These are phyloP conservation scores for Lentinus polychrous DNA, from an alignment of 1,284 basidiomycete species.

Conservation along the genomic window DNA sequence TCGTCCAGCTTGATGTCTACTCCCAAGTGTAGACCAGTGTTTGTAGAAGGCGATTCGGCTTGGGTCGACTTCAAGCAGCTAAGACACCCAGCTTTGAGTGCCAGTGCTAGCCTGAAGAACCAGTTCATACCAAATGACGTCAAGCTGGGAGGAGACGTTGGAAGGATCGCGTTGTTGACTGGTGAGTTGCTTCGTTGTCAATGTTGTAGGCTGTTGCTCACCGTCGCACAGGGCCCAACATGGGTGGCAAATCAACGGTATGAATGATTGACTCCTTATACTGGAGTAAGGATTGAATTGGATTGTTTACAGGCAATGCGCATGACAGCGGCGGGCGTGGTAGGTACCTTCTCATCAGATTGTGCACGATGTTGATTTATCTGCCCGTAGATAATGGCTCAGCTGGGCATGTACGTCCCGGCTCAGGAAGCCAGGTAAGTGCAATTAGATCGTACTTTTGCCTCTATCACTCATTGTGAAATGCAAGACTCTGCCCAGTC, in stretches of 20 bases:
- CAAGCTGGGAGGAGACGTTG: slow-evolving; percentile 72
- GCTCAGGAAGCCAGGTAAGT: slow-evolving; percentile 72
- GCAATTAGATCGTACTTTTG: background rate
- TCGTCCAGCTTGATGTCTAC: slow-evolving; percentile 86
- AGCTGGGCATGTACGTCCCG: slow-evolving; percentile 96
- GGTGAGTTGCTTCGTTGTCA: slow-evolving; percentile 41
- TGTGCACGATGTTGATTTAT: background rate
- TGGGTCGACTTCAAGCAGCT: slow-evolving; percentile 76
- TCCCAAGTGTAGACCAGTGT: slow-evolving; percentile 86
- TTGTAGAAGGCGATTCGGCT: slow-evolving; percentile 77
- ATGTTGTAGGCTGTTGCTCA: slow-evolving; percentile 3
- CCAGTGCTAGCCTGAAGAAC: slow-evolving; percentile 49
- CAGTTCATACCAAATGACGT: slow-evolving; percentile 96
- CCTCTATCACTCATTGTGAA: slow-evolving; percentile 2
- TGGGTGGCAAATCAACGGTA: slow-evolving; percentile 87
- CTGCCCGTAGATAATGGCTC: slow-evolving; percentile 80
- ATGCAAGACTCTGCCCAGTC: slow-evolving; percentile 72
- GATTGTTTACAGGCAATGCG: slow-evolving; percentile 60
- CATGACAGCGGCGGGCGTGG: slow-evolving; percentile 93
- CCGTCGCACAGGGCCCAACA: slow-evolving; percentile 66
- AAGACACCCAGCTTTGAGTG: slow-evolving; percentile 80
- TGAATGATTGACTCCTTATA: slow-evolving; percentile 18
- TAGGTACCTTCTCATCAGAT: slow-evolving; percentile 25
- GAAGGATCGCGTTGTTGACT: slow-evolving; percentile 84
- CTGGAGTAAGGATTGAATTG: background rate